Base-by-base conservation (phyloP, 2,329 filamentous ascomycete genomes). In the Pseudocercospora crystallina region DNA sequence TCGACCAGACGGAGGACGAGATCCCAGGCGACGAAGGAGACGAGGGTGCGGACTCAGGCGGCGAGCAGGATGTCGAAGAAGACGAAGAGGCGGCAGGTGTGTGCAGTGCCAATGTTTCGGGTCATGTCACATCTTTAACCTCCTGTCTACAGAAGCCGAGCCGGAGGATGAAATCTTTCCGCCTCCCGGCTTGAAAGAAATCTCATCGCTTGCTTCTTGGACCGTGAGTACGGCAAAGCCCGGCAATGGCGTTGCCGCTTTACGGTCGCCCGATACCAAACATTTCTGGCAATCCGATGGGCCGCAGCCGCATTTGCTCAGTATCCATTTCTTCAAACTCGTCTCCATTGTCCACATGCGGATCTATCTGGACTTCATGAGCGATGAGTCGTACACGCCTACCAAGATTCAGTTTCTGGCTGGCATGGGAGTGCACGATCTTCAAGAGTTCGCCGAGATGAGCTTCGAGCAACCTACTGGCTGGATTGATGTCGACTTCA, bases 311-410 rank as follows among this genome's bases (percentile, higher is more conserved):
- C 89, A 94, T 65, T 81, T 85, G 56, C 78, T 94, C 41, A 92
- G 88, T 53, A 87, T 94, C 35, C 89, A 94, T 71, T 94, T 94
- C 70, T 84, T 90, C 71, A 90, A 90, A 62, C 81, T 88, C 7
- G 89, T 91, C 37, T 85, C 84, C 52, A 90, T 94, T 55, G 83
- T 85, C 5, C 83, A 84, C 26, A 84, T 94, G 44, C 80, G 88
- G n/a, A 83, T 94, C 62, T 91, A 87, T 61, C 84, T 99, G 38
- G 91, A 99, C 73, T 96, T 95, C 70, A 85, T 86, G 56, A 83
- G 89, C 47, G 94, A 99, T 70, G 94, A 99, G 72, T 94, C 88
- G 37, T 99, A 99, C 70, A 99, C 94, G 2, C 94, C 94, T 0
- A 97, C 91, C 1, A 89, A 90, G 63, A 95, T 99, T 64, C 77